phyloP scores from a whole-genome alignment of 1,284 basidiomycete genomes.

The Hemileia vastatrix region DNA sequence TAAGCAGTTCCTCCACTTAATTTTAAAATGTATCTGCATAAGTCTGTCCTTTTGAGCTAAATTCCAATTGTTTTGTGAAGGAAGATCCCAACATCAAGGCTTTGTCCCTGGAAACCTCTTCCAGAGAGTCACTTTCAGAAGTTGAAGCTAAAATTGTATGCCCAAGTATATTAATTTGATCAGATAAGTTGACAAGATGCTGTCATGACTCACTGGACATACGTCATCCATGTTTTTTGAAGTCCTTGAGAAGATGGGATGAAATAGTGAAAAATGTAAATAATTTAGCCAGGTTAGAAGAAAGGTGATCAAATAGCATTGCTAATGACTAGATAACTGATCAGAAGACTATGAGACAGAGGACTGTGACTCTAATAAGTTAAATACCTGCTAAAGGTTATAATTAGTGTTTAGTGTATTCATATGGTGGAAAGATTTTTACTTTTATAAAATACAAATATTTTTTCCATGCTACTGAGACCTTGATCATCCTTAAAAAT shows the following conservation, averaged over 20 bases:
- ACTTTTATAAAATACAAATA: slow-evolving; percentile 19
- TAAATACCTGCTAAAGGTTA: not conserved
- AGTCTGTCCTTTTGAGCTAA: not conserved
- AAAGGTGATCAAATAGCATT: no score
- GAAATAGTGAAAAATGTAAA: slow-evolving; percentile 6
- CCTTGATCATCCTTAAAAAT: slow-evolving; percentile 4
- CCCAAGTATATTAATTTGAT: not conserved
- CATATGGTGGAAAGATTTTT: slow-evolving; percentile 13
- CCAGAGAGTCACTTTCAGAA: not conserved
- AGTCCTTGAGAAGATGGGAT: slow-evolving; percentile 4
- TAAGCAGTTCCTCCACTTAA: slow-evolving; percentile 19
- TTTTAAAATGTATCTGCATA: not conserved
- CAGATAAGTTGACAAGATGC: slow-evolving; percentile 3
- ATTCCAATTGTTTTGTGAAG: not conserved
- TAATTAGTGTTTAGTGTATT: slow-evolving; percentile 17
- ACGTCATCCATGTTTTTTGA: slow-evolving; percentile 10
- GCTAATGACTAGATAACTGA: no score
- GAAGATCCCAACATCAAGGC: not conserved
- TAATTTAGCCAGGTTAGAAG: not conserved
- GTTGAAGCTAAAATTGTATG: not conserved
- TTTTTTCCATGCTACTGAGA: slow-evolving; percentile 21
- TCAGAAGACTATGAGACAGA: no score
- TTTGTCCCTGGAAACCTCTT: not conserved
- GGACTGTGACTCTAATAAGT: not conserved
- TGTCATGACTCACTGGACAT: not conserved